These are phyloP conservation scores for Steccherinum ochraceum DNA, from an alignment of 768 basidiomycete genomes.

Conservation along the genomic window DNA sequence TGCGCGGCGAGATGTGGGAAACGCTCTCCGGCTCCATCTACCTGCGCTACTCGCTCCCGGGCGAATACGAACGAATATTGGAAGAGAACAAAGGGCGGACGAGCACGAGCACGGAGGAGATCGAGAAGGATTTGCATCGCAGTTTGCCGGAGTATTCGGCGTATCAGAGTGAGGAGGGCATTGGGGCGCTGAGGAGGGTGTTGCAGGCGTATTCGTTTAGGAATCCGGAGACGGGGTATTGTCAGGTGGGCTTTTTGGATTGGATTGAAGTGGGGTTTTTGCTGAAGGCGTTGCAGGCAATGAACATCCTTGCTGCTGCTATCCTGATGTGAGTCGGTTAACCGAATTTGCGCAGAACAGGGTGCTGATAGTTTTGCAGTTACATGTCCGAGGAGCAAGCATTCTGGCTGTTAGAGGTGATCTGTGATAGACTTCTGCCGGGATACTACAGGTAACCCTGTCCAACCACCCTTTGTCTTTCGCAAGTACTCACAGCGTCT, in stretches of 20 bases:
- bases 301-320: conserved; percentile 98
- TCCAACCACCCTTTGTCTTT: too few relatives aligned
- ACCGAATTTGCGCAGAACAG: neutral
- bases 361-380: conserved; percentile 34
- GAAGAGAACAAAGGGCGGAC: conserved; percentile 72
- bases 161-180: conserved; percentile 88
- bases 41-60: conserved; percentile 82
- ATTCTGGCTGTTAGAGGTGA: conserved; percentile 93
- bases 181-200: conserved; percentile 78
- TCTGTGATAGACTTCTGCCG: conserved; percentile 91
- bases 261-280: neutral
- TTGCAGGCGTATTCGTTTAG: conserved; percentile 93
- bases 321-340: conserved; percentile 66
- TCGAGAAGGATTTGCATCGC: conserved; percentile 96
- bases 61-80: conserved; percentile 70
- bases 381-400: conserved; percentile 99
- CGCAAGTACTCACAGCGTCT: neutral
- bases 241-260: conserved; percentile 52
- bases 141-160: conserved; percentile 96
- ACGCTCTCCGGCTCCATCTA: conserved; percentile 90
- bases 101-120: conserved; percentile 92
- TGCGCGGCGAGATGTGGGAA: conserved; percentile 98
- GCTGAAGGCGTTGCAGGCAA: conserved; percentile 48
- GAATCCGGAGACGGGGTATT: conserved; percentile 93
- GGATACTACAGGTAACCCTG: conserved; percentile 95